phyloP scores from a whole-genome alignment of 208 protist genomes.

The Trichomonas gallinae region DNA sequence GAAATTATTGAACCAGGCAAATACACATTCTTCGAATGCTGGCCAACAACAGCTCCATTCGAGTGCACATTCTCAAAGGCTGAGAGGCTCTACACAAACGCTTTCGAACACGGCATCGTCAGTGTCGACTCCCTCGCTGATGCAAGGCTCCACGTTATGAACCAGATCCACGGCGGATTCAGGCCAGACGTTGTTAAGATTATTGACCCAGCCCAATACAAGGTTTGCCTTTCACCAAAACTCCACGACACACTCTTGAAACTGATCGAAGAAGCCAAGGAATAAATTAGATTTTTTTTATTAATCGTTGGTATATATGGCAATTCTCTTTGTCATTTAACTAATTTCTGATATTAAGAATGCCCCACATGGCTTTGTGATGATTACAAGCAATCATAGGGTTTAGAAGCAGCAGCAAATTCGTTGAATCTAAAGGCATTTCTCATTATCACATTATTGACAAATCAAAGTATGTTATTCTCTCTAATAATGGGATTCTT shows the following conservation, averaged over 20 bases:
- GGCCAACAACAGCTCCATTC: neutral
- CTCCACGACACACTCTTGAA: neutral
- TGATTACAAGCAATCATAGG: too few relatives aligned
- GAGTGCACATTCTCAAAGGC: neutral
- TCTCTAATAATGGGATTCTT: too few relatives aligned
- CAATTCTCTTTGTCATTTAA: too few relatives aligned
- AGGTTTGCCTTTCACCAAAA: neutral
- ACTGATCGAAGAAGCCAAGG: neutral
- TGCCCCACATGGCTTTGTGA: too few relatives aligned
- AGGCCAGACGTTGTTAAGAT: neutral
- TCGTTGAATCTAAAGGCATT: too few relatives aligned
- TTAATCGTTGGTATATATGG: too few relatives aligned
- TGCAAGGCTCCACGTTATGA: neutral
- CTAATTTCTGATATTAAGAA: too few relatives aligned
- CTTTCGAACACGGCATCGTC: neutral
- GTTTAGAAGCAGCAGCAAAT: too few relatives aligned
- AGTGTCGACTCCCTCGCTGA: neutral
- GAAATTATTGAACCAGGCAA: neutral
- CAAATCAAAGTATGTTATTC: too few relatives aligned
- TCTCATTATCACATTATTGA: too few relatives aligned
- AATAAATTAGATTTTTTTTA: neutral
- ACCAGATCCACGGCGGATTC: neutral
- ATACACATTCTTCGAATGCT: neutral
- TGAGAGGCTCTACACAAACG: neutral
- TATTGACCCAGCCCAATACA: slow-evolving; percentile 26